Conservation (phyloP, 2,329 filamentous ascomycete genomes). For the Diaporthe citri region DNA sequence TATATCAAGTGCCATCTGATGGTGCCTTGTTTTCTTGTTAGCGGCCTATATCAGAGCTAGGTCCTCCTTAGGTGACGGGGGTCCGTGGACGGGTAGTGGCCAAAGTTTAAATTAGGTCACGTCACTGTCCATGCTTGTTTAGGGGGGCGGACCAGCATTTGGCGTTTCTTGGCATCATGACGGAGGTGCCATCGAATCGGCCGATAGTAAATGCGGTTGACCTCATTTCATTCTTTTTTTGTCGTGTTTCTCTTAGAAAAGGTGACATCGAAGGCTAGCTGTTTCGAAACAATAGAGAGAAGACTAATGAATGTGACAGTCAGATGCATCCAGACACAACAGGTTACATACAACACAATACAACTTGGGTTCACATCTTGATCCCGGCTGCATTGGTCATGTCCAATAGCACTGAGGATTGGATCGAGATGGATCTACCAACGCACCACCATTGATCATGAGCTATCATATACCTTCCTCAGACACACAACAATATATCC, state of each 20-base stretch:
- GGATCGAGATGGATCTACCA: no score
- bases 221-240: not conserved
- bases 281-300: not conserved
- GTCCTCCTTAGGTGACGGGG: slow-evolving; percentile 4
- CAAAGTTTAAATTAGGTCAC: slow-evolving; percentile 28
- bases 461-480: no score
- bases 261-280: not conserved
- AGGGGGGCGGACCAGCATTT: slow-evolving; percentile 14
- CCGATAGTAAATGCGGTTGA: not conserved
- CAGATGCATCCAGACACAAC: not conserved
- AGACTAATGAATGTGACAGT: no score
- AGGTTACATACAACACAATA: no score
- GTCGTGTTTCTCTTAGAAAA: not conserved
- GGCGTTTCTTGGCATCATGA: slow-evolving; percentile 20
- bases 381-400: no score
- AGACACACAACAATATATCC: no score
- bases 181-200: not conserved
- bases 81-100: not conserved
- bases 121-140: slow-evolving; percentile 22
- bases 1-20: slow-evolving; percentile 4
- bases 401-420: no score
- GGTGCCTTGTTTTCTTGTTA: slow-evolving; percentile 24
- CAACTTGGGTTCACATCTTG: no score
- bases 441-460: no score
- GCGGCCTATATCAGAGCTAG: slow-evolving; percentile 16